Conservation (phyloP, 257 asterid genomes). For the Gardenia jasminoides region DNA sequence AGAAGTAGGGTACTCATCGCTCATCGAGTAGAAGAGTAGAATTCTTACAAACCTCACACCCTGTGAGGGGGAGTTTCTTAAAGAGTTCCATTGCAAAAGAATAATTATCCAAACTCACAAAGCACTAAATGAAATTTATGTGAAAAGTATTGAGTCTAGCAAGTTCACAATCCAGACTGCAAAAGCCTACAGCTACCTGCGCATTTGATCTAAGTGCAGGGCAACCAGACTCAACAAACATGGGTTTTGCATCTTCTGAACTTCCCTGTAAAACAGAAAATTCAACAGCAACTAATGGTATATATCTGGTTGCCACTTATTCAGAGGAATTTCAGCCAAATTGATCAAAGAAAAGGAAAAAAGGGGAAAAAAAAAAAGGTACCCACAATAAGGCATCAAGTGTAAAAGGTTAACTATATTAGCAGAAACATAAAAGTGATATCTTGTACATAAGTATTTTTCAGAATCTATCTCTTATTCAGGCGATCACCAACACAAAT, state of each 20-base stretch:
- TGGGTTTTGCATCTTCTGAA: conserved; percentile 25
- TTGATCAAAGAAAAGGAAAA: no score
- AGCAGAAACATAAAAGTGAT: background rate
- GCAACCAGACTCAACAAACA: conserved; percentile 17
- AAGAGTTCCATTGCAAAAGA: background rate
- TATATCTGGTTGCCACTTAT: background rate
- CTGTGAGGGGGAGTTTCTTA: background rate
- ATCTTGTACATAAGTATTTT: background rate
- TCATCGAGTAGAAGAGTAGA: background rate
- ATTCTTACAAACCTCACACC: background rate
- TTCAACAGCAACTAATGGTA: background rate
- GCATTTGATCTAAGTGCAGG: conserved; percentile 26
- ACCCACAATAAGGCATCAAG: background rate
- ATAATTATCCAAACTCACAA: background rate
- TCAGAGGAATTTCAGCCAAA: background rate
- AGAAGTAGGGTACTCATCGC: background rate
- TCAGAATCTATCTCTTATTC: background rate
- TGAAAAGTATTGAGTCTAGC: background rate
- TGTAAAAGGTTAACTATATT: background rate
- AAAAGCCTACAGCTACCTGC: conserved; percentile 28
- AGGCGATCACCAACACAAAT: background rate
- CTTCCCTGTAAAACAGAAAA: conserved; percentile 24
- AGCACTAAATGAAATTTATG: background rate
- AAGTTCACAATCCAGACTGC: background rate
- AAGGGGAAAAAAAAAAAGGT: background rate